Evolutionary conservation across 495 filamentous ascomycete species (phyloP), one percentile per base, ranked within the genome.

Genomic region (Neurospora intermedia): DNA sequence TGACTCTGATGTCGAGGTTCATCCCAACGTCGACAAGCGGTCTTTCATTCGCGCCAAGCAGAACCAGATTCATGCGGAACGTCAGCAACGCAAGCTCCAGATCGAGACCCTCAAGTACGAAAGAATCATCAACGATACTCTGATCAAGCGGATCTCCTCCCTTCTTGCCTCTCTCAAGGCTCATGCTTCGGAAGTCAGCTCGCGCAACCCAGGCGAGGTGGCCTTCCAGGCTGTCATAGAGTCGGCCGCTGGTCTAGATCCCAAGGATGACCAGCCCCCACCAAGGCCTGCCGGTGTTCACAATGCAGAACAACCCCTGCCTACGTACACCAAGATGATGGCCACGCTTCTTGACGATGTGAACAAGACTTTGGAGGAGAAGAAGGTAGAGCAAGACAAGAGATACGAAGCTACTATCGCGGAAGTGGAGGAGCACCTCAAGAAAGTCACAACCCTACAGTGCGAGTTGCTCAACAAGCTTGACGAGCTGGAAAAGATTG

Each of bases 11-110:
- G 92, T 99, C 78, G 96, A 99, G 83, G 95, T 98, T 39, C 96
- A 99, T 81, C 96, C 96, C 72, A 99, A 99, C 83, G 96, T 99
- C 81, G 96, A 99, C 84, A 99, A 99, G 79, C 90, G 91, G 3
- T 98, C 96, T 71, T 99, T 99, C 84, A 99, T 99, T 81, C 93
- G 96, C 71, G 96, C 96, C 72, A 99, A 98, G 84, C 96, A 98
- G 83, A 90, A 92, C 78, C 94, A 98, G 81, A 99, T 99, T 79
- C 96, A 99, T 80, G 88, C 91, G 78, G 91, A 97, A 79, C 91
- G 96, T 59, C 84, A 88, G 72, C 90, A 94, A 76, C 92, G 96
- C 71, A 92, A 90, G 76, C 88, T 92, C 78, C 90, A 97, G 78
- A 98, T 99, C 80, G 88, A 91, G 77, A 97, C 94, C 3, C 85